Conservation (phyloP, 2,329 filamentous ascomycete genomes). For the Saccharata proteae region DNA sequence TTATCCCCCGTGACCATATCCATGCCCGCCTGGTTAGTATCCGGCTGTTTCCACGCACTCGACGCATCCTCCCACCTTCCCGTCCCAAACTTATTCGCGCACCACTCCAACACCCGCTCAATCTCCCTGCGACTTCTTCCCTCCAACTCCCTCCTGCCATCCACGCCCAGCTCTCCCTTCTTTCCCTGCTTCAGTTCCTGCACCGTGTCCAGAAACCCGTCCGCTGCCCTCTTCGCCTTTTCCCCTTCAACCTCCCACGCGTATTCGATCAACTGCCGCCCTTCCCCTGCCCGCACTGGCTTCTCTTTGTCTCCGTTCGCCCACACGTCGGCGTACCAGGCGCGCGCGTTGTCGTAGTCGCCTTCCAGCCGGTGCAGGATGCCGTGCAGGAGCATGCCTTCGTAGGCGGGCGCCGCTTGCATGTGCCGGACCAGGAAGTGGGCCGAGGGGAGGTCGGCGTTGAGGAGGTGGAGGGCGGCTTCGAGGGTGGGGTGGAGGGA, state of each 20-base stretch:
- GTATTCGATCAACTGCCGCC: slow-evolving; percentile 19
- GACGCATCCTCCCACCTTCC: slow-evolving; percentile 31
- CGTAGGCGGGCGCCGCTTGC: slow-evolving; percentile 35
- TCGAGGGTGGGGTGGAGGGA: slow-evolving; percentile 37
- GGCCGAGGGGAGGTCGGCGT: slow-evolving; percentile 36
- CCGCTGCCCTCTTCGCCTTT: slow-evolving; percentile 12
- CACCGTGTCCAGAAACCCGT: slow-evolving; percentile 6
- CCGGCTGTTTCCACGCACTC: slow-evolving; percentile 30
- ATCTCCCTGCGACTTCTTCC: slow-evolving; percentile 7
- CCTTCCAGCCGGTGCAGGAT: slow-evolving; percentile 41
- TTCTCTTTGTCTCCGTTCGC: slow-evolving; percentile 6
- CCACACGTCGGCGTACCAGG: slow-evolving; percentile 36
- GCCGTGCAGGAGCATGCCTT: slow-evolving; percentile 40
- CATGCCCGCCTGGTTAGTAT: slow-evolving; percentile 28
- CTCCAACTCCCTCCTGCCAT: slow-evolving; percentile 28
- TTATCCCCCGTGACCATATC: slow-evolving; percentile 34
- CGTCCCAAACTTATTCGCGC: slow-evolving; percentile 33
- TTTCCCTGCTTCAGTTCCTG: slow-evolving; percentile 12
- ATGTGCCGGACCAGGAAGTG: slow-evolving; percentile 43
- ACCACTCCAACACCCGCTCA: slow-evolving; percentile 29
- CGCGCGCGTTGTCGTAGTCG: slow-evolving; percentile 36
- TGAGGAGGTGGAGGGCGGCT: slow-evolving; percentile 39
- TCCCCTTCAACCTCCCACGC: slow-evolving; percentile 22
- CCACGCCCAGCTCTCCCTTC: slow-evolving; percentile 20
- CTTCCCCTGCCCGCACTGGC: slow-evolving; percentile 11